Percentiles rank a stretch among this genome's conserved stretches.
Evolutionary conservation across 140 eudicot genomes (phyloP).

Genomic region (Cichorium intybus): DNA sequence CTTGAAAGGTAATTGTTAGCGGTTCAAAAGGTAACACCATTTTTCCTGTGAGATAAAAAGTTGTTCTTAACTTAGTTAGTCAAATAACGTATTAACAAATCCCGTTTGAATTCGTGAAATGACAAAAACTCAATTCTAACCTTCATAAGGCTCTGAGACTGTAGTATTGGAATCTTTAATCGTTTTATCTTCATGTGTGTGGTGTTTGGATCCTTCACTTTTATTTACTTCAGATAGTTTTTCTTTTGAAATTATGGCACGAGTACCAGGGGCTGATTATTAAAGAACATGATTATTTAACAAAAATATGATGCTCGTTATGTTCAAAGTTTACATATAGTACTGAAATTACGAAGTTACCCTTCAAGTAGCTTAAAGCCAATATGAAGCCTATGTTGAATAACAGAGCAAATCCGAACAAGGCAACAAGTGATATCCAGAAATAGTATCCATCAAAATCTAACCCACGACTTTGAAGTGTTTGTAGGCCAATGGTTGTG

Average conservation of each 20-base stretch:
- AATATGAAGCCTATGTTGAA: slow-evolving; percentile 54
- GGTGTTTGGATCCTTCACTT: slow-evolving; percentile 28
- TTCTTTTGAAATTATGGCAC: slow-evolving; percentile 64
- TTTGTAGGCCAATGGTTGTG: slow-evolving; percentile 52
- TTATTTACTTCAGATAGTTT: slow-evolving; percentile 38
- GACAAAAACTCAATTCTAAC: slow-evolving; percentile 11
- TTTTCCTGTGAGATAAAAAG: slow-evolving; percentile 45
- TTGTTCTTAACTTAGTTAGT: not conserved
- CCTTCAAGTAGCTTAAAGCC: slow-evolving; percentile 58
- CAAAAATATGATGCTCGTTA: not conserved
- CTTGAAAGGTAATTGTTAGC: slow-evolving; percentile 49
- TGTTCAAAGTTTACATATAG: slow-evolving; percentile 1
- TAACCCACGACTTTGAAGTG: slow-evolving; percentile 67
- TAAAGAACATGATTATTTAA: slow-evolving; percentile 2
- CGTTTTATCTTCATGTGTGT: slow-evolving; percentile 13
- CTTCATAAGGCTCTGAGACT: slow-evolving; percentile 28
- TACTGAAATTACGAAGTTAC: slow-evolving; percentile 30
- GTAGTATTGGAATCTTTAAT: slow-evolving; percentile 1
- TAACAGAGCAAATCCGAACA: slow-evolving; percentile 53
- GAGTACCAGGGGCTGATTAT: slow-evolving; percentile 62
- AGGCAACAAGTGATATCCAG: slow-evolving; percentile 73
- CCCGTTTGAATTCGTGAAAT: not conserved
- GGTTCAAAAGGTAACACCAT: slow-evolving; percentile 75
- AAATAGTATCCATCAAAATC: slow-evolving; percentile 39
- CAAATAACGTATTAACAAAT: not conserved